Evolutionary conservation across 352 stramenopile species (phyloP), one percentile per base, ranked within the genome.

Genomic region (Phytophthora aleatoria): DNA sequence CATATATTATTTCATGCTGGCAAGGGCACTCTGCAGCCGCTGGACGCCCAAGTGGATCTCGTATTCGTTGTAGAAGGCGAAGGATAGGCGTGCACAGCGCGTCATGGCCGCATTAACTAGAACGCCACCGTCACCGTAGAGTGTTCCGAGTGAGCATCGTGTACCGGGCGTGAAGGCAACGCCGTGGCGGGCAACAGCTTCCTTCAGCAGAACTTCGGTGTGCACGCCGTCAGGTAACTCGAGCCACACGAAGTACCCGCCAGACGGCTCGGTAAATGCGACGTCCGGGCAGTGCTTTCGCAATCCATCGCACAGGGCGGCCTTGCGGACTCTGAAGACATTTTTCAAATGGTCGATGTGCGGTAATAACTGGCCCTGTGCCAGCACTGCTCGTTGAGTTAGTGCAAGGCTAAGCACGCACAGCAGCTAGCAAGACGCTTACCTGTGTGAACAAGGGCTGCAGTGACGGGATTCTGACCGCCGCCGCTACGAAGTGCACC

Each of bases 381-480:
- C 74, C 16, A 96, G 50, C 28, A 90, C 85, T 89, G 36, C 9
- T 50, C 20, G 20, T 41, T 49, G 26, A 27, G 38, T 62, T 54
- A 64, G 57, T 45, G 24, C 63, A 44, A 43, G 26, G 16, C 26
- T 52, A 38, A 57, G 61, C 26, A 41, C 4, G 36, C 11, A 45
- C 20, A 66, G 36, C 47, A 61, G 20, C 44, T 67, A 44, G 80
- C 45, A 41, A 44, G 3, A 26, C 15, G 73, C 76, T 55, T 66
- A 90, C 83, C 58, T 42, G 71, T 85, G 49, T 94, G 79, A 27
- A 98, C 76, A 13, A 97, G 85, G 3, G 87, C 77, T 28, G 90
- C 81, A 39, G 96, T 96, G 35, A 97, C 62, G 6, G 91, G 89
- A 71, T 98, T 96, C 24, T 98, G 87, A 38, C 95, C 96, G 9